Base-by-base conservation (phyloP, 169 alveolate species). In the Eimeria praecox region DNA sequence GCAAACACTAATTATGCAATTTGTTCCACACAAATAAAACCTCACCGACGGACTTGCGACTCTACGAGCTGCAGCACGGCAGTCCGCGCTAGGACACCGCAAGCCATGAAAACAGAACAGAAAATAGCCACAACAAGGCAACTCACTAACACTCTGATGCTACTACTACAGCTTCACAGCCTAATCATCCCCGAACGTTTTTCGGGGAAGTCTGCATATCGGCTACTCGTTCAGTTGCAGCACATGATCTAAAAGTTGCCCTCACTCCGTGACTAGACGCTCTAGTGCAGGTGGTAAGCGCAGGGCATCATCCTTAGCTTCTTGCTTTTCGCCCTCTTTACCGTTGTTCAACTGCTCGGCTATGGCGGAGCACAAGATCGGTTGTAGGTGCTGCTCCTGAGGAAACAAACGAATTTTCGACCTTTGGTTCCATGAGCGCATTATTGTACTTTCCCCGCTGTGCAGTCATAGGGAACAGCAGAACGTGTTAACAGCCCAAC, bases 321-420 rank as follows among this genome's bases (percentile, higher is more conserved):
- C 56, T 0, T 38, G 92, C 24, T 20, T 40, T 86, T 66, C 33
- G 87, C 87, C 59, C 27, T 46, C 87, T 20, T 44, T 77, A 62
- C 87, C 64, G 64, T 77, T 59, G 87, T 59, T 38, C 44, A 86
- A 64, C 9, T 86, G 92, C 75, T 86, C 80, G 38, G 92, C 92
- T 86, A 86, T 86, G 64, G 78, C 83, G 35, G 96, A 59, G 97
- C 98, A 98, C 69, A 97, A 97, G 94, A 98, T 95, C 40, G 99
- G 99, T 73, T 97, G 98, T 35, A 98, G 95, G 87, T 98, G 99
- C 56, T 94, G 94, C 90, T 98, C 99, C 97, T 94, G 90, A 59
- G n/a, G 33, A 62, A 35, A 33, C 54, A 40, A 52, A 44, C 42
- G 42, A 38, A 30, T 20, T 30, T 4, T 78, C 88, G 49, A 35